Conservation (phyloP, 148 eudicot genomes). For the Dysphania ambrosioides region DNA sequence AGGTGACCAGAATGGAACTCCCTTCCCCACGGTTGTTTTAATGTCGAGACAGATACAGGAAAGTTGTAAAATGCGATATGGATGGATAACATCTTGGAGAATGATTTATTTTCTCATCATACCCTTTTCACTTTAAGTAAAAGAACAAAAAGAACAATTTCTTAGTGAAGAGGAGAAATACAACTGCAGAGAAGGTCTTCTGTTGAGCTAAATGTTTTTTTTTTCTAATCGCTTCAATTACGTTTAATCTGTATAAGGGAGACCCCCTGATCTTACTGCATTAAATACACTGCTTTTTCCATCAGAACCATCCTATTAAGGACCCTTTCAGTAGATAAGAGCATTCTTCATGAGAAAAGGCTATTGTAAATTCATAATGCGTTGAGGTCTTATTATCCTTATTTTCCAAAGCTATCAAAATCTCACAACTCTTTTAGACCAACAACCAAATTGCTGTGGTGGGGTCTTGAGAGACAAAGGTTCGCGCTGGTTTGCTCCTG, state of each 20-base stretch:
- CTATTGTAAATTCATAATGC: neutral
- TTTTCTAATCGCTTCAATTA: neutral
- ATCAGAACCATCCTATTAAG: neutral
- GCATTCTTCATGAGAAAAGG: neutral
- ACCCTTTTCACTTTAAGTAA: neutral
- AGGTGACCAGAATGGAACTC: neutral
- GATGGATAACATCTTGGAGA: neutral
- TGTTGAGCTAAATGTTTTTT: neutral
- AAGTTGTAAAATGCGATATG: neutral
- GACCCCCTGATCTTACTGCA: neutral
- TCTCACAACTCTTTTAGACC: neutral
- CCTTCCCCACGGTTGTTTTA: neutral
- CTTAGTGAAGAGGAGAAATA: neutral
- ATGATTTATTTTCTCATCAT: neutral
- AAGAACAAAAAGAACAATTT: too few relatives aligned
- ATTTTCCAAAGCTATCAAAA: neutral
- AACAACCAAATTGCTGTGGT: neutral
- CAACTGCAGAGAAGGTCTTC: neutral
- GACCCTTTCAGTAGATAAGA: neutral
- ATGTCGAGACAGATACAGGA: too few relatives aligned
- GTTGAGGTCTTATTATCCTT: neutral
- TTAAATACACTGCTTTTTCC: neutral
- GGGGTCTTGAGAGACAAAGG: neutral
- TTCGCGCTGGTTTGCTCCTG: neutral
- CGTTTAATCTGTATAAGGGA: neutral